Conservation (phyloP, 306 rosid species). For the Vigna mungo region DNA sequence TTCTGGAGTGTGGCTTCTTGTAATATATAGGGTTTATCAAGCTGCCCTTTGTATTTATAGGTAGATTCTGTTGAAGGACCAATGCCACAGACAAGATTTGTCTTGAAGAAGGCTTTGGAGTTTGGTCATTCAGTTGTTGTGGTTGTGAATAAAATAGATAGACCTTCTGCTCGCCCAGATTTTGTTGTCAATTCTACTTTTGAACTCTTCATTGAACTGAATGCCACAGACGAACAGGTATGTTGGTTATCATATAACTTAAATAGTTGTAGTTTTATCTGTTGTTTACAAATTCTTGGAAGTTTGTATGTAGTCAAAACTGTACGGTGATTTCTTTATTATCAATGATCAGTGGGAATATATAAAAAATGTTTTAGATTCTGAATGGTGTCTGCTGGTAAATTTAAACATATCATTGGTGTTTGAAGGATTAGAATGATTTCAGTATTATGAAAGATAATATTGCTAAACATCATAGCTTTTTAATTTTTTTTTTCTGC, state of each 20-base stretch:
- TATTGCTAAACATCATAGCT: slow-evolving; percentile 2
- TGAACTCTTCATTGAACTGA: slow-evolving; percentile 94
- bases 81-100: slow-evolving; percentile 99
- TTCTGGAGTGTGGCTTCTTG: background rate
- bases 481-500: slow-evolving; percentile 46
- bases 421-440: slow-evolving; percentile 31
- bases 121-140: slow-evolving; percentile 98
- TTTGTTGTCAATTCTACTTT: slow-evolving; percentile 92
- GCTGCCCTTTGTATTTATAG: slow-evolving; percentile 53
- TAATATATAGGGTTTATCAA: background rate
- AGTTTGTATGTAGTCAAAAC: background rate
- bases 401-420: slow-evolving; percentile 30
- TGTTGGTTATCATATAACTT: slow-evolving; percentile 31
- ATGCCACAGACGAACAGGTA: slow-evolving; percentile 98
- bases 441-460: slow-evolving; percentile 19
- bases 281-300: slow-evolving; percentile 22
- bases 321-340: slow-evolving; percentile 23
- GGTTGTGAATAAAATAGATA: slow-evolving; percentile 95
- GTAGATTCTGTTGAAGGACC: slow-evolving; percentile 99
- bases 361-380: slow-evolving; percentile 28
- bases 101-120: slow-evolving; percentile 96
- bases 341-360: slow-evolving; percentile 21
- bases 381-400: slow-evolving; percentile 5
- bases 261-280: slow-evolving; percentile 3
- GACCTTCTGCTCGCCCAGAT: slow-evolving; percentile 96